Percentiles rank a stretch among this genome's conserved stretches.
Conservation (phyloP, 2,329 filamentous ascomycete genomes). For the Pestalotiopsis sp. region DNA sequence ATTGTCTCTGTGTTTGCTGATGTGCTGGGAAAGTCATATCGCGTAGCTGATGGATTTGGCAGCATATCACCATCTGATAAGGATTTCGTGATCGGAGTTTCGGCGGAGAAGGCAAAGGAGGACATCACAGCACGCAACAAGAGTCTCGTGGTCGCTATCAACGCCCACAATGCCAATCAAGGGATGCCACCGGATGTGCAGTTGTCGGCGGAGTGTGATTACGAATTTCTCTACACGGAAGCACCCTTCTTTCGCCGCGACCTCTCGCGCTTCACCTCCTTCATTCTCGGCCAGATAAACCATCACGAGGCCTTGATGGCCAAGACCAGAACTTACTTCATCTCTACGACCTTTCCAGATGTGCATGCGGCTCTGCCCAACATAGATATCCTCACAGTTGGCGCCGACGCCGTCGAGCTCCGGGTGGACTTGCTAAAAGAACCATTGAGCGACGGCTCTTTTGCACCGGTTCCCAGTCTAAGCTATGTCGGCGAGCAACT, state of each 20-base stretch:
- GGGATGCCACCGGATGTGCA: constrained; percentile 67
- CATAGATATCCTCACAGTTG: constrained; percentile 83
- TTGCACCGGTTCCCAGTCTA: constrained; percentile 70
- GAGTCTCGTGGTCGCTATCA: constrained; percentile 65
- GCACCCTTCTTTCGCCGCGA: constrained; percentile 72
- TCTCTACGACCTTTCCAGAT: constrained; percentile 86
- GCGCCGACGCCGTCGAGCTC: constrained; percentile 82
- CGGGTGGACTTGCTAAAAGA: constrained; percentile 81
- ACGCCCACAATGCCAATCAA: constrained; percentile 73
- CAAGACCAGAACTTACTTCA: constrained; percentile 78
- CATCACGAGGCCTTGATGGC: constrained; percentile 76
- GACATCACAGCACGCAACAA: constrained; percentile 60
- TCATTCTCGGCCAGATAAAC: constrained; percentile 76
- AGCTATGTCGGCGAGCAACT: constrained; percentile 85
- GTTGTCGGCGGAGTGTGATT: constrained; percentile 72
- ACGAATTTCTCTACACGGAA: constrained; percentile 82
- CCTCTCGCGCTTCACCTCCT: constrained; percentile 75
- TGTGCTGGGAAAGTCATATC: constrained; percentile 73
- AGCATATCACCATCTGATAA: constrained; percentile 54
- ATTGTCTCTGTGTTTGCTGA: constrained; percentile 77
- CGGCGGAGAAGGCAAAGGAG: constrained; percentile 53
- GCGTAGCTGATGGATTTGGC: constrained; percentile 55
- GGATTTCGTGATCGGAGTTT: constrained; percentile 68
- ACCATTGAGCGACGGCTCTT: constrained; percentile 60
- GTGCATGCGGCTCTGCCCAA: constrained; percentile 81